Evolutionary conservation across 2,329 filamentous ascomycete species (phyloP).

Genomic region (Ophidiomyces ophidiicola): DNA sequence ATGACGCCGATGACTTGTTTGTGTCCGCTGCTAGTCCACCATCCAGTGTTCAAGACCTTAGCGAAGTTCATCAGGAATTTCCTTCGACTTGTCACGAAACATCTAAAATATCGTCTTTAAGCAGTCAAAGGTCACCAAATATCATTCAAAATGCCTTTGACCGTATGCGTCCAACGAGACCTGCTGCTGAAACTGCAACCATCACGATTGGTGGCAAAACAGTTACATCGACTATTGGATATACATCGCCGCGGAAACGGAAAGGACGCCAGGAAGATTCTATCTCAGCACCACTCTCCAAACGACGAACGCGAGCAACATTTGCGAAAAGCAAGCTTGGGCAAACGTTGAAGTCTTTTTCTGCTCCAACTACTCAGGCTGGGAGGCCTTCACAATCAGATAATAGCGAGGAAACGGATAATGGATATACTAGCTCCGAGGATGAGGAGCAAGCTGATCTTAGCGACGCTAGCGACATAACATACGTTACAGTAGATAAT

Average conservation of each 20-base stretch:
- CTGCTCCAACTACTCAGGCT: constrained; percentile 41
- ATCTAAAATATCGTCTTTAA: not conserved
- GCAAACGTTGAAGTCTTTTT: constrained; percentile 41
- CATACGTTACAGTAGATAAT: constrained; percentile 17
- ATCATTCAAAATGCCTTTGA: constrained; percentile 51
- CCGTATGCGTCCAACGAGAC: constrained; percentile 51
- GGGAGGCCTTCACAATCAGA: constrained; percentile 13
- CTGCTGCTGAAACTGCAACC: constrained; percentile 53
- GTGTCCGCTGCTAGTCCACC: constrained; percentile 4
- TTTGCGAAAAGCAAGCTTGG: constrained; percentile 30
- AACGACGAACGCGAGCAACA: constrained; percentile 29
- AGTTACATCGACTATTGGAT: constrained; percentile 53
- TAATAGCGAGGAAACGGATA: constrained; percentile 10
- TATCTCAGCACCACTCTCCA: constrained; percentile 25
- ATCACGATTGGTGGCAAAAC: constrained; percentile 63
- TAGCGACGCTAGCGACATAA: constrained; percentile 13
- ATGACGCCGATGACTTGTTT: no score
- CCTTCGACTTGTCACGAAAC: constrained; percentile 2
- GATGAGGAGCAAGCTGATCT: not conserved
- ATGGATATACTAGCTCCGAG: constrained; percentile 22
- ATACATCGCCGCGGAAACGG: constrained; percentile 32
- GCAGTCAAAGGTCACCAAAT: constrained; percentile 3
- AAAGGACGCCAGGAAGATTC: constrained; percentile 21
- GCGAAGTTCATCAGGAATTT: not conserved
- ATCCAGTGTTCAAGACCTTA: constrained; percentile 10